Evolutionary conservation across 805 yeast genomes (phyloP), one percentile per base, ranked within the genome.

Genomic region (Wickerhamomyces ciferrii): DNA sequence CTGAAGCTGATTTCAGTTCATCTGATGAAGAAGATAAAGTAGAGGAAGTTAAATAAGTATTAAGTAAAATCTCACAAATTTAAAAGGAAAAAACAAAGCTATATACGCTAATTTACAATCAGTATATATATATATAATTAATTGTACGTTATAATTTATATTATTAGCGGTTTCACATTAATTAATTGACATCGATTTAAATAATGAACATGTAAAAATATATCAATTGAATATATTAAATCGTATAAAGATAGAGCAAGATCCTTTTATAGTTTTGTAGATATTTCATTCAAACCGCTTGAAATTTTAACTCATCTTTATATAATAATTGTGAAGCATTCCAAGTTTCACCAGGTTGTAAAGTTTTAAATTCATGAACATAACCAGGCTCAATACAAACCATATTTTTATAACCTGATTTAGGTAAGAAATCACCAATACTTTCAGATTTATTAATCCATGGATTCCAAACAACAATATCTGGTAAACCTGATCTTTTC

Each of bases 401-500:
- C 98, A 94, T 92, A 41, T 83, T 72, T 54, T 81, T 75, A 71
- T 74, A 94, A 6, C 97, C 98, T 45, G 68, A 65, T 62, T 87
- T 88, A 43, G 98, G 99, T 56, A 74, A 77, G 59, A 92, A 94
- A 68, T 94, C 99, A 38, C 72, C 83, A 92, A 94, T 87, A 2
- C 84, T 83, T 21, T 69, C 72, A n/a, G 94, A 79, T 64, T 86
- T 87, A 47, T 84, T 76, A 53, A 78, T 72, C 99, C 98, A 94
- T 34, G 99, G 99, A 66, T 94, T 94, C 99, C 99, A 94, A 46
- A 94, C 97, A 42, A 94, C 98, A 32, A 76, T 69, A 53, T 81
- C 86, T 31, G 72, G 75, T 38, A 87, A 70, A 56, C 83, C 83
- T 15, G 68, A 68, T 60, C 96, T 75, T 45, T 77, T 71, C 32